Evolutionary conservation across 164 flowering plant genomes (phyloP).

Genomic region (Akebia trifoliata): DNA sequence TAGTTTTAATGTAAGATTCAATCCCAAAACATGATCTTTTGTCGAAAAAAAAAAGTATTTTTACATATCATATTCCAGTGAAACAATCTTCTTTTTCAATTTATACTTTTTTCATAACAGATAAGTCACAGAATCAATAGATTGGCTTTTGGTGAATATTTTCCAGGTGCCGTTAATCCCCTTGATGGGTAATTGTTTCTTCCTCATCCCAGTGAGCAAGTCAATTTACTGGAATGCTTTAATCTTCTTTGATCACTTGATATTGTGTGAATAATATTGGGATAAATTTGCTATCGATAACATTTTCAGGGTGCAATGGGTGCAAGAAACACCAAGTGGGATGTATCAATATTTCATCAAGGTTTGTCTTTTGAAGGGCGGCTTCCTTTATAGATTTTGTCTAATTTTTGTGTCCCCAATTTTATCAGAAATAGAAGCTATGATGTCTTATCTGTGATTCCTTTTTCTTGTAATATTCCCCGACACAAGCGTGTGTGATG

Average conservation of each 20-base stretch:
- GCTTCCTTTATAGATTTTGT: neutral
- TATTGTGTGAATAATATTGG: neutral
- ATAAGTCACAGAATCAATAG: slow-evolving; percentile 80
- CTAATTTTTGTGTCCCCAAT: neutral
- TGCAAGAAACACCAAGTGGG: slow-evolving; percentile 54
- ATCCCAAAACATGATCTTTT: neutral
- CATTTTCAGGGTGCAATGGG: slow-evolving; percentile 60
- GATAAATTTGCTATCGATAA: neutral
- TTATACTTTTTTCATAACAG: slow-evolving; percentile 24
- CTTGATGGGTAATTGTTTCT: slow-evolving; percentile 59
- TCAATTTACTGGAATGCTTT: neutral
- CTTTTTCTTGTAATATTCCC: no score
- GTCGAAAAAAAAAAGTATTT: neutral
- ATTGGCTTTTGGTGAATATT: slow-evolving; percentile 69
- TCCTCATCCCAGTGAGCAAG: neutral
- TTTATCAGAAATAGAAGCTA: no score
- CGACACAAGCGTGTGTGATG: no score
- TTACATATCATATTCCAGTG: no score
- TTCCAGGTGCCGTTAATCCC: slow-evolving; percentile 84
- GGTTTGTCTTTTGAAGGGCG: slow-evolving; percentile 33
- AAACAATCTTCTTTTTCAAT: no score
- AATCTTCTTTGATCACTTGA: neutral
- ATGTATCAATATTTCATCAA: slow-evolving; percentile 85
- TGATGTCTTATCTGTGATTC: no score
- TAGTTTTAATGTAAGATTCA: slow-evolving; percentile 58